Conservation (phyloP, 2,329 filamentous ascomycete genomes). For the Cercospora sesami region DNA sequence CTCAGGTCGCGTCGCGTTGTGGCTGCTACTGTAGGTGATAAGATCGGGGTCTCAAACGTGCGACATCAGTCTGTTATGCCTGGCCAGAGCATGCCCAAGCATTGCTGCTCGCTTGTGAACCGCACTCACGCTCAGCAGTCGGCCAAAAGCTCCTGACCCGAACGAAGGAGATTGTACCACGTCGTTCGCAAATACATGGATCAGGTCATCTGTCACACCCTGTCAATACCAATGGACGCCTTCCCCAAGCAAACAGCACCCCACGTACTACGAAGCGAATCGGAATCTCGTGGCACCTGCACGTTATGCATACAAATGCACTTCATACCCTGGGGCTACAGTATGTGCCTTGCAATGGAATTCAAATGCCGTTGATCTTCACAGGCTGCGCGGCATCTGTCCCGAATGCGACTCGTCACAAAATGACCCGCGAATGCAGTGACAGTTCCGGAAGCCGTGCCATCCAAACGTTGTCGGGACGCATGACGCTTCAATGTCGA, state of each 20-base stretch:
- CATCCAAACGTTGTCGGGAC: background rate
- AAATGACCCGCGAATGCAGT: background rate
- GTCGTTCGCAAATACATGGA: background rate
- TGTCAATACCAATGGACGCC: background rate
- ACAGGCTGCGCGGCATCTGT: background rate
- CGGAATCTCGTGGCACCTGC: background rate
- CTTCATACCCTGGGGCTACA: background rate
- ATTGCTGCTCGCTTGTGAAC: background rate
- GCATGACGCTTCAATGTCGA: background rate
- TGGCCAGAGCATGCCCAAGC: background rate
- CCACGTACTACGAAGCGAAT: background rate
- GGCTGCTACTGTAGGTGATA: background rate
- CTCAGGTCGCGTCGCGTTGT: background rate
- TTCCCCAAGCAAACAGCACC: background rate
- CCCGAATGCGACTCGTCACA: background rate
- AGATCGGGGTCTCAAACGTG: too few species aligned
- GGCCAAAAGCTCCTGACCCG: background rate
- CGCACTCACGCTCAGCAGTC: background rate
- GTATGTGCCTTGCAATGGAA: background rate
- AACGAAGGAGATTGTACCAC: background rate
- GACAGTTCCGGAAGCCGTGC: background rate
- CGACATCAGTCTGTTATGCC: background rate
- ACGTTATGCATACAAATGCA: background rate
- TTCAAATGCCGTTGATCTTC: background rate
- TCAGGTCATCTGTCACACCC: background rate